Evolutionary conservation across 2,329 filamentous ascomycete genomes (phyloP), one percentile per base, ranked within the genome.

Genomic region (Hypocrella siamensis): DNA sequence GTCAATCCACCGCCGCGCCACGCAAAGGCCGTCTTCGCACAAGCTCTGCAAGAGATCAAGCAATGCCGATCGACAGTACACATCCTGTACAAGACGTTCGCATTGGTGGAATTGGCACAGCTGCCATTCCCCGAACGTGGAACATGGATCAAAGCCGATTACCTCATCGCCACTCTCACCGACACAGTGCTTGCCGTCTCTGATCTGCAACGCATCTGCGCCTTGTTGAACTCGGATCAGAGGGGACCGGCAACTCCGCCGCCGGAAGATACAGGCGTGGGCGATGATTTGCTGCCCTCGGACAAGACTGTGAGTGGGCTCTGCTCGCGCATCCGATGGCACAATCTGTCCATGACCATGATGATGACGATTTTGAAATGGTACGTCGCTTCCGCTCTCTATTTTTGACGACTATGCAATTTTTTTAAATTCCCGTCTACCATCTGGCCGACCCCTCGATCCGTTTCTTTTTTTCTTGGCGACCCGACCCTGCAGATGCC

Each of bases 321-420:
- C 4, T 54, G 46, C 29, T 45, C 49, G 3, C 43, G 53, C 5
- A 46, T 56, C 7, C 46, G 49, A 19, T 56, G 51, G 50, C 53
- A 55, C 40, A 53, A 51, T 29, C 40, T 56, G 15, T 54, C 52
- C n/a, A 53, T 56, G 41, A 52, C 49, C 12, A 51, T 56, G 46
- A 53, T 56, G 45, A 53, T 52, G 44, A 56, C 52, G 4, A 51
- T 56, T 26, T 40, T 56, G 15, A 54, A 56, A 40, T 56, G 53
- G 53, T 56, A 42, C 41, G 47, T 39, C 19, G 14, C 19, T n/a
- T n/a, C n/a, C n/a, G n/a, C n/a, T n/a, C n/a, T n/a, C n/a, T n/a
- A n/a, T n/a, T n/a, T n/a, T n/a, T n/a, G n/a, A n/a, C n/a, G n/a
- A n/a, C n/a, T n/a, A n/a, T n/a, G n/a, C n/a, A n/a, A n/a, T n/a